These are phyloP conservation scores for Cryomyces minteri DNA, from an alignment of 495 filamentous ascomycete species.

Conservation along the genomic window DNA sequence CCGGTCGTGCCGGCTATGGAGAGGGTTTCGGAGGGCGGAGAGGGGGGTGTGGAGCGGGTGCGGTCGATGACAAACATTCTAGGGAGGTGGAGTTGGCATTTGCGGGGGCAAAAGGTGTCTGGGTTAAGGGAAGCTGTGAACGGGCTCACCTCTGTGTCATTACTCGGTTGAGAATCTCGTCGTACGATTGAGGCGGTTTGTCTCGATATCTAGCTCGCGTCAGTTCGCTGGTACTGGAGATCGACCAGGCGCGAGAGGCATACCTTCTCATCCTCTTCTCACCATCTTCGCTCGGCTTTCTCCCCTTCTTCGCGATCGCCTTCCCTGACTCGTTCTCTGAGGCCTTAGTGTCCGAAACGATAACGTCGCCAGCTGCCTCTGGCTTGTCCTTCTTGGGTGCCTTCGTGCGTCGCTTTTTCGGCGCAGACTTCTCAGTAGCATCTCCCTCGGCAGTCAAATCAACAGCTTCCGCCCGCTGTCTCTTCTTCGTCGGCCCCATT, in stretches of 20 bases:
- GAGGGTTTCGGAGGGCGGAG: conserved; percentile 33
- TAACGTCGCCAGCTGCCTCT: background rate
- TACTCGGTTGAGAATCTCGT: conserved; percentile 25
- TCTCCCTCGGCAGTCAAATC: too few species aligned
- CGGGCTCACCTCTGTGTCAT: conserved; percentile 22
- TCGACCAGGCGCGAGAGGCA: conserved; percentile 5
- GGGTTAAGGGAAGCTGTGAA: background rate
- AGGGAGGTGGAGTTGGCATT: background rate
- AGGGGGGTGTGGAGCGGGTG: conserved; percentile 21
- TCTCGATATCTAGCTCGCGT: conserved; percentile 5
- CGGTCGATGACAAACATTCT: conserved; percentile 42
- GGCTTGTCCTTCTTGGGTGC: conserved; percentile 1
- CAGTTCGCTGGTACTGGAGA: background rate
- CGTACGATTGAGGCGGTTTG: conserved; percentile 20
- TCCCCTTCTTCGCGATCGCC: conserved; percentile 2
- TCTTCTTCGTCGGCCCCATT: too few species aligned
- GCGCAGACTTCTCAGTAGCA: too few species aligned
- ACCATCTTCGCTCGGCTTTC: conserved; percentile 3
- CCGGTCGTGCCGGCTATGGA: conserved; percentile 58
- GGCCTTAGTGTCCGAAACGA: background rate
- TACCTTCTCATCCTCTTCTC: conserved; percentile 26
- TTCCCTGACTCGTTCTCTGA: conserved; percentile 1
- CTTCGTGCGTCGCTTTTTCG: background rate
- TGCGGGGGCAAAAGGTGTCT: background rate
- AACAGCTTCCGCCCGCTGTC: too few species aligned